A percentile compares a stretch with the other conserved stretches of the same genome.
phyloP scores from a whole-genome alignment of 495 filamentous ascomycete genomes.

The Xylaria telfairii region DNA sequence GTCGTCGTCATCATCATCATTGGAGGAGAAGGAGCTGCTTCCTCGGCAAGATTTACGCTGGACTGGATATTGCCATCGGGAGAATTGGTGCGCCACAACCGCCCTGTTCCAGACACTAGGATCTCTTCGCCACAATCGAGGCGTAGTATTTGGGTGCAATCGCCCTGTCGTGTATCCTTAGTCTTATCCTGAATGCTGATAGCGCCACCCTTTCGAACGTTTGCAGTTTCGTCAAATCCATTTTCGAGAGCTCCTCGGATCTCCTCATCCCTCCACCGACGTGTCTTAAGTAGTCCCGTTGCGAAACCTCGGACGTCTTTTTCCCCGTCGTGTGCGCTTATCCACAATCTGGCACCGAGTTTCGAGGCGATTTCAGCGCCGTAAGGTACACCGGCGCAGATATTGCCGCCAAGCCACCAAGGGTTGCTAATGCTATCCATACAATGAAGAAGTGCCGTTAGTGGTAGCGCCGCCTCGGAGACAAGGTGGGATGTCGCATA shows the following conservation, averaged over 20 bases:
- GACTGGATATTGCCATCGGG: constrained; percentile 3
- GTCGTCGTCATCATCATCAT: too few relatives aligned
- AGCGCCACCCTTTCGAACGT: constrained; percentile 14
- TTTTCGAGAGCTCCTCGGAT: constrained; percentile 42
- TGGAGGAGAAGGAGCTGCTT: background rate
- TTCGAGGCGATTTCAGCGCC: constrained; percentile 63
- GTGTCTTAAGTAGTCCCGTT: constrained; percentile 54
- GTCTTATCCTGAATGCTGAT: constrained; percentile 23
- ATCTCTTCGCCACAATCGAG: constrained; percentile 44
- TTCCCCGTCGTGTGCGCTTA: constrained; percentile 69
- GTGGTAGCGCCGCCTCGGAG: constrained; percentile 61
- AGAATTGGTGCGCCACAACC: constrained; percentile 27
- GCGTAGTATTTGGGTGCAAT: constrained; percentile 37
- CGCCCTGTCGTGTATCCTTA: constrained; percentile 20
- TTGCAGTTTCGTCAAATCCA: background rate
- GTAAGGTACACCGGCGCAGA: constrained; percentile 61
- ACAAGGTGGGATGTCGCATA: constrained; percentile 64
- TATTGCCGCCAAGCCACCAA: constrained; percentile 70
- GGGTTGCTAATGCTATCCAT: constrained; percentile 65
- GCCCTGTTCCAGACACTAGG: constrained; percentile 36
- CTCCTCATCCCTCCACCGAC: constrained; percentile 52
- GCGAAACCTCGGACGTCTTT: constrained; percentile 63
- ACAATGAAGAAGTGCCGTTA: constrained; percentile 68
- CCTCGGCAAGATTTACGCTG: background rate
- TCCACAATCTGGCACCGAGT: constrained; percentile 63